Evolutionary conservation across 805 yeast genomes (phyloP).

Genomic region (Candida ortonii): DNA sequence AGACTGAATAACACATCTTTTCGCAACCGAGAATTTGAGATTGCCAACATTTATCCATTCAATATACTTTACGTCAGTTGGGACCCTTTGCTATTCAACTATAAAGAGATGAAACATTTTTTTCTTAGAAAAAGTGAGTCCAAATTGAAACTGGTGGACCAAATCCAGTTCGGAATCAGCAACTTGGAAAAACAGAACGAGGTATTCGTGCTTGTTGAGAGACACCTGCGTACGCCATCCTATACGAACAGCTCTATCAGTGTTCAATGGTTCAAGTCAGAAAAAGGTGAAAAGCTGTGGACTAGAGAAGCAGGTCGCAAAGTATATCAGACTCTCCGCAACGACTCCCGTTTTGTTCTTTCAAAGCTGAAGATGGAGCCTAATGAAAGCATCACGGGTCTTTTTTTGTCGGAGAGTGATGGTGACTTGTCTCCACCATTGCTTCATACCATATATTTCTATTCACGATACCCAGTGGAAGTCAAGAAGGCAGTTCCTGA

Average conservation of each 20-base stretch:
- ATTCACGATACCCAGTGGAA: constrained; percentile 7
- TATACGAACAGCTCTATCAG: constrained; percentile 9
- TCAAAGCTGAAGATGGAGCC: constrained; percentile 21
- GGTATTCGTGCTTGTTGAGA: constrained; percentile 50
- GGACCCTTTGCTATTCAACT: constrained; percentile 32
- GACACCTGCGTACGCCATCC: constrained; percentile 36
- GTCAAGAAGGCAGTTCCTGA: constrained; percentile 8
- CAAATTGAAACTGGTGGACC: constrained; percentile 22
- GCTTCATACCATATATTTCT: constrained; percentile 12
- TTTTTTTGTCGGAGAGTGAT: constrained; percentile 14
- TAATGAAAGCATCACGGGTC: constrained; percentile 19
- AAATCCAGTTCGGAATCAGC: constrained; percentile 37
- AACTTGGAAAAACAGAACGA: constrained; percentile 34
- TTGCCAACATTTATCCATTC: constrained; percentile 39
- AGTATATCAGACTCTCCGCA: constrained; percentile 20
- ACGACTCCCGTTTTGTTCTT: constrained; percentile 34
- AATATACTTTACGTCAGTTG: constrained; percentile 63
- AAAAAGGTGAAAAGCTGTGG: constrained; percentile 33
- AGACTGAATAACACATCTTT: constrained; percentile 48
- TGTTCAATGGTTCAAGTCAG: constrained; percentile 27
- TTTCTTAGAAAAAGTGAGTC: constrained; percentile 31
- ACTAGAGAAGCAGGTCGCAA: constrained; percentile 6
- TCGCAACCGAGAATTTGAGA: constrained; percentile 24
- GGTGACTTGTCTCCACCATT: constrained; percentile 1
- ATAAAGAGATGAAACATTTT: constrained; percentile 22